Base-by-base conservation (phyloP, 805 yeast species). In the Grigorovia jiainica region DNA sequence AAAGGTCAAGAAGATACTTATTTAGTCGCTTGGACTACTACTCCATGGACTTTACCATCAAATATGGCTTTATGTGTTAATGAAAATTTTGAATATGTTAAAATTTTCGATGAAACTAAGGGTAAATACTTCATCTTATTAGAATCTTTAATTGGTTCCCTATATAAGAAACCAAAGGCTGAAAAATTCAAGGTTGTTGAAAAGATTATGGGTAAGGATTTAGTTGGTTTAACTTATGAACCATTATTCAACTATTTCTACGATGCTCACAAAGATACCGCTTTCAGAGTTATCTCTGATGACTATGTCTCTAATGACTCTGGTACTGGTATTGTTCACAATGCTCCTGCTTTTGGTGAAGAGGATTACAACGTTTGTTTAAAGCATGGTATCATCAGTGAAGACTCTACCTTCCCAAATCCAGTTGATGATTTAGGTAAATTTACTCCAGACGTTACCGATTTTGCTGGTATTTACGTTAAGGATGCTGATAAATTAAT, bases 251-350 rank as follows among this genome's bases (percentile, higher is more conserved):
- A 79, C 56, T 92, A 76, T 69, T 92, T 87, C 59, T 71, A 73
- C 52, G 87, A 86, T 30, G 65, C 73, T 46, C 90, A 78, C 69
- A 72, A 78, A 58, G 89, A 79, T 37, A 68, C 76, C 45, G 97
- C 83, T 10, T 92, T 86, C 74, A 75, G 74, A 58, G 95, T 92
- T 52, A 78, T 86, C 54, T 68, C 72, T 45, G 96, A 80, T 44
- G 82, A 75, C 53, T 92, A 84, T 58, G 98, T 92, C 55, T 77
- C 95, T 38, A 79, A 72, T 49, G 98, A 92, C 51, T 82, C 95
- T 36, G 99, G 99, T 87, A 85, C 98, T 43, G 99, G 99, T 79
- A 78, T 92, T 60, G 99, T 92, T 47, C 98, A 92, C 66, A 95
- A 89, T 64, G 79, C 98, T 38, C 98, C 99, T 49, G 92, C 97